These are phyloP conservation scores for Pseudisothecium myosuroides DNA, from an alignment of 225 moss, liverwort and hornwort species.

Conservation along the genomic window DNA sequence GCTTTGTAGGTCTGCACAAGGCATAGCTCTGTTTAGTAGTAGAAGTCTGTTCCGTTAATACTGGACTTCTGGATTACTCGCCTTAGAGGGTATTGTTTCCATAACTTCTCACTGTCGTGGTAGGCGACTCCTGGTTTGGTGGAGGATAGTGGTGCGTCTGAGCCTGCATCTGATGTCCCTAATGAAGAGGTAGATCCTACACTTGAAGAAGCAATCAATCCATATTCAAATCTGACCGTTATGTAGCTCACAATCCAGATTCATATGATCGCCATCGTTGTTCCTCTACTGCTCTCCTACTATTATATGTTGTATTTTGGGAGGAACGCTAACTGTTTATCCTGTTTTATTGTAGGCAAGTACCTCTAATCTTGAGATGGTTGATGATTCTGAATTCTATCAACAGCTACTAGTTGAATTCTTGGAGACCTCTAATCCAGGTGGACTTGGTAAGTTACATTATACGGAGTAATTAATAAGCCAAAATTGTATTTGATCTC, in stretches of 20 bases:
- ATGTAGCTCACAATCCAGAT: background rate
- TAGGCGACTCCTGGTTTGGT: conserved; percentile 12
- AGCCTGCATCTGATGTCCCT: background rate
- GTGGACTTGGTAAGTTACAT: conserved; percentile 40
- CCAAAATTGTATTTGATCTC: background rate
- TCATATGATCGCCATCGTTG: background rate
- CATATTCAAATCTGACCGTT: background rate
- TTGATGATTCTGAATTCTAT: conserved; percentile 92
- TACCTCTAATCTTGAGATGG: conserved; percentile 37
- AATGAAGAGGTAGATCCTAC: conserved; percentile 11
- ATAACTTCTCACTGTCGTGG: background rate
- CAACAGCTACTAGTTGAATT: conserved; percentile 89
- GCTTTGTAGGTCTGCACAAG: background rate
- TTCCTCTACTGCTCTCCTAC: background rate
- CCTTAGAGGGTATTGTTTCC: background rate
- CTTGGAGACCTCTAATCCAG: conserved; percentile 70
- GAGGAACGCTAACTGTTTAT: background rate
- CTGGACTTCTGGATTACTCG: background rate
- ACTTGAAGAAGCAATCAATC: background rate
- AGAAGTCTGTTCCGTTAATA: background rate
- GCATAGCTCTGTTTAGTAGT: background rate
- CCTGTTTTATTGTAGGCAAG: conserved; percentile 18
- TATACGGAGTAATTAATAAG: background rate
- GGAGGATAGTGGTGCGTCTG: conserved; percentile 7
- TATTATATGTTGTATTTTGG: background rate